Evolutionary conservation across 2,329 filamentous ascomycete species (phyloP), one percentile per base, ranked within the genome.

Genomic region (Elsinoe batatas): DNA sequence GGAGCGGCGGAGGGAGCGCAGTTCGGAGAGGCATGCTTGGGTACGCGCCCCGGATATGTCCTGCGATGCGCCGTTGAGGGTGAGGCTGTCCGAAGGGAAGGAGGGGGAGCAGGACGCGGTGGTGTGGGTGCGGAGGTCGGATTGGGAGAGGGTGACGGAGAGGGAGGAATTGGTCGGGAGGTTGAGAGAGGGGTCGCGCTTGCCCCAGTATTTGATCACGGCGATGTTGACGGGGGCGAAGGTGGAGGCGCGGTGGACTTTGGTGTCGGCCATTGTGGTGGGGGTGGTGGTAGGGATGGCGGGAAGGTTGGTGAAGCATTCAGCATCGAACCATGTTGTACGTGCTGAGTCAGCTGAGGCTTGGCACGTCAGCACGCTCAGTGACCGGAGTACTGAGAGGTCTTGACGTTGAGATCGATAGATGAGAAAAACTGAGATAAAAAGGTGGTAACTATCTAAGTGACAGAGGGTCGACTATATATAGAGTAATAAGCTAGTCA

Each of bases 161-260:
- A 98, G 84, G 62, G 93, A 98, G 61, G 89, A 95, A 78, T 98
- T 98, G 69, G 93, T 97, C 35, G 93, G 93, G 56, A 97, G 86
- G 74, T 98, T 98, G 65, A 97, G 82, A 69, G 87, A 88, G 53
- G 88, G 74, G 72, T 97, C 91, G 60, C 93, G 88, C 76, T 98
- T 98, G 64, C 94, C 93, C 93, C 94, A 98, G 81, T 98, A 87
- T 87, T 97, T 97, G 75, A 97, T 93, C 57, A 97, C 91, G 62
- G 91, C 91, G 69, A 97, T 97, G 77, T 97, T 97, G 68, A 97
- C 91, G 12, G 91, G 93, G 38, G 93, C 93, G 61, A 91, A 97
- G 58, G 93, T 96, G 77, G 88, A 96, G 64, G 93, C 88, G 65
- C 90, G 86, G 77, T 94, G 91, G 66, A 97, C 80, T 37, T 73